Percentiles rank a stretch among this genome's conserved stretches.
These are phyloP conservation scores for Fraxinus latifolia DNA, from an alignment of 305 asterid genomes.

Conservation along the genomic window DNA sequence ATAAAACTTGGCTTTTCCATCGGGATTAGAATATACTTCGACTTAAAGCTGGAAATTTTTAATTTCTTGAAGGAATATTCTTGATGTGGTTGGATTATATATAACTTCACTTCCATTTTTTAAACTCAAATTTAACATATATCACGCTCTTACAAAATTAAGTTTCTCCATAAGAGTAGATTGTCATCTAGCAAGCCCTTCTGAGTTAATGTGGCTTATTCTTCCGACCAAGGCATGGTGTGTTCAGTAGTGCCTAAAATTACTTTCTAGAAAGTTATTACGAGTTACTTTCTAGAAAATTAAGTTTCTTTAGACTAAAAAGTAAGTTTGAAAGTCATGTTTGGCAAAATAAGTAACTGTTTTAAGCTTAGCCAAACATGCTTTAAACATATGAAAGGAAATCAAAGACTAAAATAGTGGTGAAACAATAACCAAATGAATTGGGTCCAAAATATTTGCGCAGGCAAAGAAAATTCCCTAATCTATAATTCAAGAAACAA, in stretches of 20 bases:
- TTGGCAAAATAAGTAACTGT: background rate
- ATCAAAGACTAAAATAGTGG: background rate
- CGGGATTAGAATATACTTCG: background rate
- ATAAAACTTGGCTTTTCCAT: background rate
- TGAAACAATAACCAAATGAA: background rate
- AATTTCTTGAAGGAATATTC: background rate
- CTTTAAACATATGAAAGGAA: background rate
- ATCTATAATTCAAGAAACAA: background rate
- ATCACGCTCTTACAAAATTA: background rate
- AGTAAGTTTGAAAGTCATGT: background rate
- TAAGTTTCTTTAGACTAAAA: background rate
- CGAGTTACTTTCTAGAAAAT: background rate
- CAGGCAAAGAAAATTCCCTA: background rate
- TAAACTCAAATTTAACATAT: background rate
- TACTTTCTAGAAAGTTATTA: background rate
- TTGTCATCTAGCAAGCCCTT: background rate
- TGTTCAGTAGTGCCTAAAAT: background rate
- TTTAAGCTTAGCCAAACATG: constrained; percentile 40
- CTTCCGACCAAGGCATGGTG: background rate
- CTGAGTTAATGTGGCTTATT: background rate
- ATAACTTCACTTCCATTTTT: constrained; percentile 8
- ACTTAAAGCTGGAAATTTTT: background rate
- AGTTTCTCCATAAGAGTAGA: background rate
- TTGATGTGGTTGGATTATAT: background rate
- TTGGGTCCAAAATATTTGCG: background rate